Evolutionary conservation across 2,329 filamentous ascomycete species (phyloP), one percentile per base, ranked within the genome.

Genomic region (Exophiala calicioides): DNA sequence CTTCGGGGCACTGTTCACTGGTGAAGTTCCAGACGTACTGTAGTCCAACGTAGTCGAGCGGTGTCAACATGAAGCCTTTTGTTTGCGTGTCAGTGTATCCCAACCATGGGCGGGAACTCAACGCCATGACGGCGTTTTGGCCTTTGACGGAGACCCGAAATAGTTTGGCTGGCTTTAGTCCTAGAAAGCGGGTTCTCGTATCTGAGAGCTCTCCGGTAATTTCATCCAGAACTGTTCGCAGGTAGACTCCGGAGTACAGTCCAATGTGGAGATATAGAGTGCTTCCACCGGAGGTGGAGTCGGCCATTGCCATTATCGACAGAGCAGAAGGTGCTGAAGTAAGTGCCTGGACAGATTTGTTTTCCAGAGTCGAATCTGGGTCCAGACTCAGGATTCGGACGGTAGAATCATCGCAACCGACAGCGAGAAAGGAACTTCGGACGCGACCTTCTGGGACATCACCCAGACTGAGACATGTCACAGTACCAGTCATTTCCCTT

Each of bases 1-100:
- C 90, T 69, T 96, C 88, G 32, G 86, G 83, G 61, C 90, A 95
- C 66, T 95, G 88, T 65, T 95, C 89, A 63, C 90, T 95, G 66
- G 88, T 91, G 64, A 98, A 97, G 60, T 93, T 95, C 85, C 90
- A 95, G 3, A 88, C 90, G 76, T 89, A 96, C 66, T 95, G 90
- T 20, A 98, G 79, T 30, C 86, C 84, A 42, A 85, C 83, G 61
- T 95, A 96, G 65, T 88, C 88, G 21, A 99, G 72, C 0, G 94
- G 93, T 1, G 91, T 96, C 58, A 97, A 84, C 69, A 94, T 88
- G 62, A 96, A 95, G 27, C 84, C 84, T 62, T 88, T 88, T 2
- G 86, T 90, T 50, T 90, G 85, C 2, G 87, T 83, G 60, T 97
- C 89, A 0, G 90, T 86, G 64, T 97, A 97, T 32, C 90, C 91